A percentile compares a stretch with the other conserved stretches of the same genome.
These are phyloP conservation scores for Ettlia oleoabundans DNA, from an alignment of 139 green algal genomes.

Conservation along the genomic window DNA sequence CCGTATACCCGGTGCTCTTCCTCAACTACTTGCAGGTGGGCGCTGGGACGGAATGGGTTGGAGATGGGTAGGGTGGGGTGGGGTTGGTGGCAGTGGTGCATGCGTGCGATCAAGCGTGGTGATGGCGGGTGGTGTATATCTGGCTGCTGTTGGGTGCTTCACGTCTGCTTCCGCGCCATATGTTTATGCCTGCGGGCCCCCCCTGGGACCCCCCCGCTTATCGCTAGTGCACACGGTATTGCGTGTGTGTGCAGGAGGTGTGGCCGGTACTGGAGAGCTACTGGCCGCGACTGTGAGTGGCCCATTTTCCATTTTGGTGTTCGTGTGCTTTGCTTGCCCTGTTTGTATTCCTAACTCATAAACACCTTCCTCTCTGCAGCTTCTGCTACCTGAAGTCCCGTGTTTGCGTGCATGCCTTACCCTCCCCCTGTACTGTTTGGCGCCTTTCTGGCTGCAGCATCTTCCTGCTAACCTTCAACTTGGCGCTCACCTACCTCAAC, in stretches of 20 bases:
- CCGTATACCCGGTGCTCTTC: slow-evolving; percentile 96
- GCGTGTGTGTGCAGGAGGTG: slow-evolving; percentile 53
- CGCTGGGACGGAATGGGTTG: slow-evolving; percentile 16
- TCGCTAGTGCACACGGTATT: no score
- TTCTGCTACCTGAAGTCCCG: background rate
- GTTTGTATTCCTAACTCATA: no score
- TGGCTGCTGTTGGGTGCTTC: background rate
- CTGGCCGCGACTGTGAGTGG: slow-evolving; percentile 38
- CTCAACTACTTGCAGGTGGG: slow-evolving; percentile 79
- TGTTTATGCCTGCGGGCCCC: no score
- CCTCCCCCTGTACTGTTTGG: background rate
- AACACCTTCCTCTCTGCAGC: background rate
- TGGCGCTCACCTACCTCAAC: slow-evolving; percentile 87
- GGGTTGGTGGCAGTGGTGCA: background rate
- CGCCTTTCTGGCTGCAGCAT: slow-evolving; percentile 16
- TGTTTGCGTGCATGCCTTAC: background rate
- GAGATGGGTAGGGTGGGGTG: background rate
- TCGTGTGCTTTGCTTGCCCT: no score
- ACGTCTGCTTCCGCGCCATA: no score
- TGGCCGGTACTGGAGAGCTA: slow-evolving; percentile 58
- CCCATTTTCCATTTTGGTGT: no score
- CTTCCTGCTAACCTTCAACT: slow-evolving; percentile 69
- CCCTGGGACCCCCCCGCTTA: no score
- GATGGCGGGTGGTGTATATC: background rate
- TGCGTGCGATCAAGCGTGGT: background rate